Evolutionary conservation across 257 asterid genomes (phyloP), one percentile per base, ranked within the genome.

Genomic region (Gynochthodes officinalis): DNA sequence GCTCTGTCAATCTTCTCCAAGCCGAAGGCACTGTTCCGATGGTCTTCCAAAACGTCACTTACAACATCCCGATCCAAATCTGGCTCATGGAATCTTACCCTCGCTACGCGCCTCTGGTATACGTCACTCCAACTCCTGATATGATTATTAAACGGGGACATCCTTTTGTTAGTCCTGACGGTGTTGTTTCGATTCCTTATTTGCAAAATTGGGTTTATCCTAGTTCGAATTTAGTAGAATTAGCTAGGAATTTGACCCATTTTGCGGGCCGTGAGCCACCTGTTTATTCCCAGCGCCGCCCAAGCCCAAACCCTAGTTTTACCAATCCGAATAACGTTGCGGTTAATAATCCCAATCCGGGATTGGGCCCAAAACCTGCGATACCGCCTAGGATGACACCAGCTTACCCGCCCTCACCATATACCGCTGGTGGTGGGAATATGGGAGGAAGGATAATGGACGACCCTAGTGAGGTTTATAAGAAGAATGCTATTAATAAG

Each of bases 11-110:
- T 73, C 92, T 94, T 74, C 92, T 94, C 66, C 96, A 94, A 65
- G 93, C 95, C 44, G 89, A 89, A 67, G 99, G 99, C 52, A 91
- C 97, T 40, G 83, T 88, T 21, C 99, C 97, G 70, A 89, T 89
- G 92, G 48, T 80, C 39, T 89, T 71, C 80, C 89, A 87, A 12
- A 84, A 84, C 57, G 88, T 83, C 73, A 86, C 93, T 43, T 94
- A 94, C 86, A 94, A 94, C 75, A 89, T 94, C 68, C 99, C 99
- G 8, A 84, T 91, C 55, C 72, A 87, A 61, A 87, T 94, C 76
- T 94, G 97, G 97, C 84, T 94, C 4, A 82, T 86, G 96, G 99
- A 94, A 67, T 79, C 96, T 42, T 94, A 94, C 74, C 99, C 99
- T 7, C 89, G 82, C 64, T 89, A 88, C 83, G 85, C 95, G 18